Conservation (phyloP, 345 rosid species). For the Aurinia saxatilis region DNA sequence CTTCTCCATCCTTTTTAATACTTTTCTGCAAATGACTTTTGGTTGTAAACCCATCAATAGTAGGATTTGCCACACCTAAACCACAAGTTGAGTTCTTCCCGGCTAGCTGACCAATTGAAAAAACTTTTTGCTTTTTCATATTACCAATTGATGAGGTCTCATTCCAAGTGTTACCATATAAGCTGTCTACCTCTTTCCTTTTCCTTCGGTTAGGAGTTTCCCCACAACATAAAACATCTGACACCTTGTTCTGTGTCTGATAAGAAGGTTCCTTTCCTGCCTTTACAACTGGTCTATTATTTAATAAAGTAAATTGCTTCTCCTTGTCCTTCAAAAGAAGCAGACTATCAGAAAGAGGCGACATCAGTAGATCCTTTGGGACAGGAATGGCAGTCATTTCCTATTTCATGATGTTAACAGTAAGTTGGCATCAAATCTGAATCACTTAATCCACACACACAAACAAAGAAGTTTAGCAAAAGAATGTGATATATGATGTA, state of each 20-base stretch:
- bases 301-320: slow-evolving; percentile 20
- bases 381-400: slow-evolving; percentile 53
- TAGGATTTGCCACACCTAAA: slow-evolving; percentile 21
- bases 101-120: slow-evolving; percentile 18
- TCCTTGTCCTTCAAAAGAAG: slow-evolving; percentile 35
- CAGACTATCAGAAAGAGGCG: slow-evolving; percentile 63
- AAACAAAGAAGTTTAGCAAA: background rate
- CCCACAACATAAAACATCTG: slow-evolving; percentile 22
- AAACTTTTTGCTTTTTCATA: slow-evolving; percentile 37
- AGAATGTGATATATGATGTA: slow-evolving; percentile 30
- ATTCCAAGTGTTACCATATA: slow-evolving; percentile 21
- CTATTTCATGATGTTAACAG: slow-evolving; percentile 39
- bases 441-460: background rate
- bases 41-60: slow-evolving; percentile 20
- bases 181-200: slow-evolving; percentile 29
- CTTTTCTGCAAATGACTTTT: slow-evolving; percentile 36
- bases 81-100: slow-evolving; percentile 28
- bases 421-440: slow-evolving; percentile 15
- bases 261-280: slow-evolving; percentile 25
- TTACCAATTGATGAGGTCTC: slow-evolving; percentile 22
- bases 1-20: slow-evolving; percentile 20
- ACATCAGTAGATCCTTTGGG: slow-evolving; percentile 43
- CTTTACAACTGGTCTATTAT: slow-evolving; percentile 21
- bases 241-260: slow-evolving; percentile 23
- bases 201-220: slow-evolving; percentile 30